Evolutionary conservation across 257 asterid species (phyloP).

Genomic region (Scutellaria baicalensis): DNA sequence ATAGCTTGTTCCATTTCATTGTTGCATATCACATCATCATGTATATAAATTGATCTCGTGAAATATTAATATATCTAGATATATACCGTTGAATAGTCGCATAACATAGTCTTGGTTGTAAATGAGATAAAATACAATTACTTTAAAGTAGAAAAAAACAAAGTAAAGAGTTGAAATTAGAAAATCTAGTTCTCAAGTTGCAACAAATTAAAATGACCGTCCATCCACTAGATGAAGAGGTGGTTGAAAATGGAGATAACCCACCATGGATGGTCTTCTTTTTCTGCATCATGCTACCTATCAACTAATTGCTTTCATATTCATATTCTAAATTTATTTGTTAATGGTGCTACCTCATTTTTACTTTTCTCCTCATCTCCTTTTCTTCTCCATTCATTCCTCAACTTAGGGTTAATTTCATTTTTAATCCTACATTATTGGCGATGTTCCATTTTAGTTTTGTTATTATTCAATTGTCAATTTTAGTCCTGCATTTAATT

Average conservation of each 20-base stretch:
- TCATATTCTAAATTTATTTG: not conserved
- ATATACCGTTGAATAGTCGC: too few species aligned
- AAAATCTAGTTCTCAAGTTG: not conserved
- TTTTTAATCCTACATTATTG: too few species aligned
- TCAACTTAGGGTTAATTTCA: not conserved
- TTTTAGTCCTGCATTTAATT: too few species aligned
- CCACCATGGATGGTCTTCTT: slow-evolving; percentile 22
- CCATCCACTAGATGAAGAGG: slow-evolving; percentile 14
- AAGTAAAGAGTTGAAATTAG: not conserved
- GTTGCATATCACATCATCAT: too few species aligned
- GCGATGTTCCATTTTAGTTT: too few species aligned
- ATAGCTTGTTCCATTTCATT: too few species aligned
- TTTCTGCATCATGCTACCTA: not conserved
- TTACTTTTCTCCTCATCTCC: not conserved
- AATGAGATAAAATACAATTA: not conserved
- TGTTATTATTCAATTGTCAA: too few species aligned
- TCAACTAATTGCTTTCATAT: not conserved
- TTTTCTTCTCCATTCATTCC: not conserved
- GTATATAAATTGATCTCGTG: too few species aligned
- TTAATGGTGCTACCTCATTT: not conserved
- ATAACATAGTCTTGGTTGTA: too few species aligned
- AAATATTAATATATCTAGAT: too few species aligned
- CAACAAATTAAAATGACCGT: slow-evolving; percentile 4
- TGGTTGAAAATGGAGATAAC: slow-evolving; percentile 5
- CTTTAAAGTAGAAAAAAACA: not conserved